Conservation (phyloP, 805 yeast genomes). For the Candida taoyuanica region DNA sequence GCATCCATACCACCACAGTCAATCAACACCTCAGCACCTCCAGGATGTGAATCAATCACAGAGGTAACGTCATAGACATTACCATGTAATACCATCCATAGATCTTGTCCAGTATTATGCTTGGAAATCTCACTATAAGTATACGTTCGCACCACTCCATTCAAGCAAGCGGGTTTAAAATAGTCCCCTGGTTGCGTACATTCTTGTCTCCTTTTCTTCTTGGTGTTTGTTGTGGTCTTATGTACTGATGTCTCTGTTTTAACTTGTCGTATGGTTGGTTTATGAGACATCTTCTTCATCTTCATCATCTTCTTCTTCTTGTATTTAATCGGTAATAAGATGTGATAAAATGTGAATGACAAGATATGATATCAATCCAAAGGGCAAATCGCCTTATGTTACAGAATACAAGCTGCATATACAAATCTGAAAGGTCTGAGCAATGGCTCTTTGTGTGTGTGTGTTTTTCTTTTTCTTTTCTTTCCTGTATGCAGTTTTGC, state of each 20-base stretch:
- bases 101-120: constrained; percentile 34
- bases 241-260: constrained; percentile 8
- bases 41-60: constrained; percentile 71
- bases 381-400: no score
- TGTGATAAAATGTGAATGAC: no score
- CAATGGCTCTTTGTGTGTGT: no score
- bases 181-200: neutral
- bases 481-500: no score
- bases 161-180: neutral
- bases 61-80: constrained; percentile 72
- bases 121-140: constrained; percentile 16
- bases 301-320: no score
- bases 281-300: constrained; percentile 1
- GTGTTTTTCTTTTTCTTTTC: no score
- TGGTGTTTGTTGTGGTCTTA: constrained; percentile 12
- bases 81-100: constrained; percentile 82
- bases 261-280: constrained; percentile 3
- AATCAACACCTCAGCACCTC: constrained; percentile 61
- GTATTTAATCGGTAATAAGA: no score
- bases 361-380: no score
- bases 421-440: no score
- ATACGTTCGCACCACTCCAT: constrained; percentile 7
- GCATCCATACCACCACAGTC: constrained; percentile 78
- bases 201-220: constrained; percentile 2
- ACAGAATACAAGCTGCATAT: no score